Evolutionary conservation across 192 early-diverging fungal species (phyloP).

Genomic region (Gryganskiella cystojenkinii): DNA sequence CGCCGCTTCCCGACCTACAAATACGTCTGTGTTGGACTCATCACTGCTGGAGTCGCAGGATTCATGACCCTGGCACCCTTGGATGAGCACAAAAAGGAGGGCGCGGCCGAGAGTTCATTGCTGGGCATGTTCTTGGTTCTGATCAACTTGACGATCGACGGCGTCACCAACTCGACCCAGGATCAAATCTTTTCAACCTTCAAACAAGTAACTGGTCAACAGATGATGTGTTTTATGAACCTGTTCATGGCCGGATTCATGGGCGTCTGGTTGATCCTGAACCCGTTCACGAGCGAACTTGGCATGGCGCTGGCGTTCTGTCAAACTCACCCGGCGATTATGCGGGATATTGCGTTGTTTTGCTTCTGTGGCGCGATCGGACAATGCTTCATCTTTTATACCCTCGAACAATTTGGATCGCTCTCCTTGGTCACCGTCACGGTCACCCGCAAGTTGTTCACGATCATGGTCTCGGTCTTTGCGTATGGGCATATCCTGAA

Average conservation of each 20-base stretch:
- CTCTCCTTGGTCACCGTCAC: slow-evolving; percentile 91
- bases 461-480: slow-evolving; percentile 91
- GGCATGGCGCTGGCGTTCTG: slow-evolving; percentile 81
- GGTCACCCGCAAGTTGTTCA: slow-evolving; percentile 96
- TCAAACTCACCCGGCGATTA: slow-evolving; percentile 79
- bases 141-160: slow-evolving; percentile 92
- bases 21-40: slow-evolving; percentile 86
- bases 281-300: slow-evolving; percentile 86
- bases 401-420: slow-evolving; percentile 90
- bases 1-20: slow-evolving; percentile 88
- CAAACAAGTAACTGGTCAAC: slow-evolving; percentile 85
- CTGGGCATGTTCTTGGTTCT: slow-evolving; percentile 86
- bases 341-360: slow-evolving; percentile 88
- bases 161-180: slow-evolving; percentile 94
- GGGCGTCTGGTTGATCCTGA: slow-evolving; percentile 77
- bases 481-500: slow-evolving; percentile 87
- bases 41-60: slow-evolving; percentile 89
- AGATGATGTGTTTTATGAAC: slow-evolving; percentile 99
- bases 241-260: slow-evolving; percentile 80
- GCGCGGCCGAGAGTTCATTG: slow-evolving; percentile 69
- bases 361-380: slow-evolving; percentile 92
- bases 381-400: slow-evolving; percentile 98
- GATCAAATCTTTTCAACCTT: slow-evolving; percentile 92
- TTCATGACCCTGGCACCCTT: slow-evolving; percentile 90
- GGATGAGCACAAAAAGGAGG: slow-evolving; percentile 55